Percentiles rank a stretch among this genome's conserved stretches.
phyloP scores from a whole-genome alignment of 495 filamentous ascomycete species.

The Durotheca rogersii region DNA sequence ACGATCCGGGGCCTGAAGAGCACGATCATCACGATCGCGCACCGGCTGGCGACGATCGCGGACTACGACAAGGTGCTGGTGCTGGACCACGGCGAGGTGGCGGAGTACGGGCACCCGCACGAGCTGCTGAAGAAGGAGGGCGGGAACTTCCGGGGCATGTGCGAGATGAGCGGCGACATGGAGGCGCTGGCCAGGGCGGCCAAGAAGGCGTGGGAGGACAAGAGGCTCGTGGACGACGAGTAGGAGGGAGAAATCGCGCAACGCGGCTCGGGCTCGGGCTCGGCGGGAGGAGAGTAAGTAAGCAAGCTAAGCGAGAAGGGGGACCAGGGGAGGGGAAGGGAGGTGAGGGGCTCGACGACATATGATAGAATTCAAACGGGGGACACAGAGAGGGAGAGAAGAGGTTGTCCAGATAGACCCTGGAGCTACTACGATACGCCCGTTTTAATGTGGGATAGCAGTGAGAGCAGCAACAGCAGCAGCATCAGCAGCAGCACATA shows the following conservation, averaged over 20 bases:
- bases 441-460: too few species aligned
- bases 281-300: too few species aligned
- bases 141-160: conserved; percentile 85
- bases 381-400: too few species aligned
- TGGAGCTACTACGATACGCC: too few species aligned
- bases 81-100: conserved; percentile 81
- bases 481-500: too few species aligned
- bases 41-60: conserved; percentile 91
- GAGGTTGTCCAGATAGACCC: too few species aligned
- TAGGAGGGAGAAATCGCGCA: conserved; percentile 17
- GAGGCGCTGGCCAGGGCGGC: conserved; percentile 70
- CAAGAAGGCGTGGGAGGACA: conserved; percentile 60
- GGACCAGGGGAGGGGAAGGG: too few species aligned
- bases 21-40: conserved; percentile 98
- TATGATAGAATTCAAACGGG: too few species aligned
- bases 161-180: conserved; percentile 89
- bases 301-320: too few species aligned
- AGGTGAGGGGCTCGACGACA: too few species aligned
- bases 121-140: conserved; percentile 67
- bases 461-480: too few species aligned
- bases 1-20: conserved; percentile 87
- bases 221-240: conserved; percentile 43
- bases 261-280: not conserved
- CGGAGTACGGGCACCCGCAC: conserved; percentile 88
- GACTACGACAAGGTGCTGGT: conserved; percentile 99